phyloP scores from a whole-genome alignment of 352 stramenopile genomes.

The Pythium plurisporium region DNA sequence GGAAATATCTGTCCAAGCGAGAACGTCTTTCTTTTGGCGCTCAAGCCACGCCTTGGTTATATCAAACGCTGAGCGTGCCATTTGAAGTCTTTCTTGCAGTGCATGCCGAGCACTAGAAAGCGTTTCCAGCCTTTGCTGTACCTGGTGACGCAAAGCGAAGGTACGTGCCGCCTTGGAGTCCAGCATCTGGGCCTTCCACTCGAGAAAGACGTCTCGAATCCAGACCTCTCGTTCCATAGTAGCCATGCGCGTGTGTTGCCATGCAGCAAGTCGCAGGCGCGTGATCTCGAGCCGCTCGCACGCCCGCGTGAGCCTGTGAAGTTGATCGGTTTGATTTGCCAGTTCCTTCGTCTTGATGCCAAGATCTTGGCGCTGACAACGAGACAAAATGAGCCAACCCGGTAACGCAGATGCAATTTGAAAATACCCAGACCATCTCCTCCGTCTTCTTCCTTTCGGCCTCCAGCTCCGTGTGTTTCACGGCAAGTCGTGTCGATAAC shows the following conservation, averaged over 20 bases:
- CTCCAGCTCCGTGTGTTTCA: slow-evolving; percentile 5
- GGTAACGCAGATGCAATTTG: no score
- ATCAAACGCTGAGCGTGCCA: not conserved
- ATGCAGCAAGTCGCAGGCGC: slow-evolving; percentile 6
- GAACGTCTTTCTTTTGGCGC: slow-evolving; percentile 1
- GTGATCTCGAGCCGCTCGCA: slow-evolving; percentile 9
- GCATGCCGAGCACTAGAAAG: not conserved
- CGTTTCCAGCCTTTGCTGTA: not conserved
- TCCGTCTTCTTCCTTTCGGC: not conserved
- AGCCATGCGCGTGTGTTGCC: not conserved
- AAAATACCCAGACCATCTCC: slow-evolving; percentile 2
- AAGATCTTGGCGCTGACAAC: not conserved
- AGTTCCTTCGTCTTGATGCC: not conserved
- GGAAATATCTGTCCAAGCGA: slow-evolving; percentile 8
- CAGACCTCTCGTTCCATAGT: not conserved
- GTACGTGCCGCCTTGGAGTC: not conserved
- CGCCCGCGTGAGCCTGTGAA: not conserved
- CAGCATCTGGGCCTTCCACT: slow-evolving; percentile 12
- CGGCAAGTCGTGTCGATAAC: slow-evolving; percentile 3
- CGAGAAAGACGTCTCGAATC: slow-evolving; percentile 8
- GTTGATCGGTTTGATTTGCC: not conserved
- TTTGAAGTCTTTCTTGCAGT: not conserved
- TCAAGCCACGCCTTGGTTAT: slow-evolving; percentile 6
- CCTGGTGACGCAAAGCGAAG: not conserved
- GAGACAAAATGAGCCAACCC: no score